These are phyloP conservation scores for Angophora floribunda DNA, from an alignment of 345 rosid genomes.

Conservation along the genomic window DNA sequence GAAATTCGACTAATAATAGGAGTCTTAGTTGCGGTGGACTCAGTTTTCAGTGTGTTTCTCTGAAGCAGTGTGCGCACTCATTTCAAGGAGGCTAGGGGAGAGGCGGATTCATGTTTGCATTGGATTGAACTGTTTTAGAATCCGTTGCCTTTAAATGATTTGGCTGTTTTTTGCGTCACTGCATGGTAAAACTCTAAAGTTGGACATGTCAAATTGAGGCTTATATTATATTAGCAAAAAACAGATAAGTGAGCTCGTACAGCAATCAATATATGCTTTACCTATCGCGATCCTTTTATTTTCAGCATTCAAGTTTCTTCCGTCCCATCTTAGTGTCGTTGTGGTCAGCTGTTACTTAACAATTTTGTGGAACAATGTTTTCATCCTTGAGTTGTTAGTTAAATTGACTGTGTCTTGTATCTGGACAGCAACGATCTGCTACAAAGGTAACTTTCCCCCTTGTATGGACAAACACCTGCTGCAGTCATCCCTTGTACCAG, in stretches of 20 bases:
- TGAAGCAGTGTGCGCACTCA: background rate
- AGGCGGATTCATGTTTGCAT: background rate
- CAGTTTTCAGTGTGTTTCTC: background rate
- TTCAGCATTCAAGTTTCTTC: background rate
- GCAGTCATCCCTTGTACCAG: constrained; percentile 94
- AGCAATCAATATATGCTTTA: background rate
- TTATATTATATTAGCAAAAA: background rate
- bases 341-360: background rate
- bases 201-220: background rate
- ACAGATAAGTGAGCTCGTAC: background rate
- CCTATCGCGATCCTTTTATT: background rate
- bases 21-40: background rate
- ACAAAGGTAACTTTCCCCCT: constrained; percentile 96
- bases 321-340: background rate
- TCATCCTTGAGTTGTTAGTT: background rate
- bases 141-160: background rate
- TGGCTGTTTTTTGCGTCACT: background rate
- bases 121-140: background rate
- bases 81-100: background rate
- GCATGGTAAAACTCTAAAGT: background rate
- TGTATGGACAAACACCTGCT: constrained; percentile 98
- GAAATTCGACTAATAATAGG: background rate
- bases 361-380: background rate
- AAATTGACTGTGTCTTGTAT: background rate
- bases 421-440: constrained; percentile 81